Base-by-base conservation (phyloP, 2,329 filamentous ascomycete genomes). In the Rutstroemia sp. region DNA sequence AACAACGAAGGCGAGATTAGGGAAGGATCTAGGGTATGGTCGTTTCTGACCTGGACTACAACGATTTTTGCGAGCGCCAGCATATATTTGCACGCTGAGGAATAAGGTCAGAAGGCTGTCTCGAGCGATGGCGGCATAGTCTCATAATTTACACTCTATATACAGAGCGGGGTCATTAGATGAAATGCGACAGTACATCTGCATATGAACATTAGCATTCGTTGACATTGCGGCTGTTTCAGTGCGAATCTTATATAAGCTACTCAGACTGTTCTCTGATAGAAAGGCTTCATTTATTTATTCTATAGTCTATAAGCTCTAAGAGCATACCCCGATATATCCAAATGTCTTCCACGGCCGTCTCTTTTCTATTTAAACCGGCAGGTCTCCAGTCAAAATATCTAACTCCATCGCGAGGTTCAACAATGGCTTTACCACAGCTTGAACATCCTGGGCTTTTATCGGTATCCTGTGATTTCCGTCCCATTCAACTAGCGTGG, bases 391-490 rank as follows among this genome's bases (percentile, higher is more conserved):
- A 48, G 25, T 44, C 27, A 56, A 39, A 45, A 55, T n/a, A 4
- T 48, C 52, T 34, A 54, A 27, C 19, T 51, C 8, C 17, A 40
- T 30, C 2, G 56, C 56, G 25, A 58, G 34, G 30, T 12, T 38
- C 12, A 57, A 21, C 4, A 84, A 78, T 48, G 76, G 74, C 10
- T 73, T 69, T 10, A 79, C 73, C 10, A 88, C 72, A 9, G 70
- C 73, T 49, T 80, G 74, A 3, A 91, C 85, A 69, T 91, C 87
- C 30, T 70, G 72, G 21, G 72, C 74, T 73, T 87, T 88, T 58
- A 92, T 77, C 2, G 87, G 86, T 49, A 92, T 74, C 5, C 88
- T 73, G 68, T 92, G 88, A 1, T 76, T 78, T 0, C 86, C 88
- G 57, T 88, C 79, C 88, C 88, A 92, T 68, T 90, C 84, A 1